Base-by-base conservation (phyloP, 176 grass and related monocot species). In the Cenchrus americanus region DNA sequence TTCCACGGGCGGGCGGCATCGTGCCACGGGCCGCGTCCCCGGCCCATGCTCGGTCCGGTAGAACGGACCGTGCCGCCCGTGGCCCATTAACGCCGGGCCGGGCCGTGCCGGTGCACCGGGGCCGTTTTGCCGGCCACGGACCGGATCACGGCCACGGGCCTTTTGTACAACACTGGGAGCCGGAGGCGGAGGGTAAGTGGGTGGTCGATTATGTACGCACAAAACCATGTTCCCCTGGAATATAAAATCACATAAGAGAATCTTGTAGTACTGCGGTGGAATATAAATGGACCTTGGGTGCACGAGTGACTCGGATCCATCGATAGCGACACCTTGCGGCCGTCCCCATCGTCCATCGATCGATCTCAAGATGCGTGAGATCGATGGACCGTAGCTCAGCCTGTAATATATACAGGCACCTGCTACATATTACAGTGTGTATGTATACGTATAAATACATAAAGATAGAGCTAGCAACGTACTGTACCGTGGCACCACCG, bases 241-340 rank as follows among this genome's bases (percentile, higher is more conserved):
- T 75, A 60, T 50, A 7, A 70, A n/a, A 72, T 27, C 80, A 13
- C 8, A 7, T 24, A 26, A 37, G 34, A 37, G 61, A 81, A 82
- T 87, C 72, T 59, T 44, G 43, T 44, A 10, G 0, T 58, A 7
- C 85, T 67, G 37, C 47, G n/a, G 15, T 73, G 7, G 14, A 73
- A 32, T 65, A 18, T 9, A 41, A 37, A 48, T 50, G n/a, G 75
- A 46, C 26, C 17, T 30, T 74, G 71, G 49, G 71, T 79, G 83
- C 75, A 60, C 53, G 52, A 18, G 71, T 86, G 83, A 86, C 75
- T 71, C 75, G 84, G 84, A 86, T 86, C 84, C 84, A 66, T 66
- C 17, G 61, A 76, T 65, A 66, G 82, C 47, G 41, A 66, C 70
- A 3, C 41, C 40, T 11, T 8, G n/a, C 7, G 14, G 22, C 41